Evolutionary conservation across 768 basidiomycete genomes (phyloP).

Genomic region (Russula earlei): DNA sequence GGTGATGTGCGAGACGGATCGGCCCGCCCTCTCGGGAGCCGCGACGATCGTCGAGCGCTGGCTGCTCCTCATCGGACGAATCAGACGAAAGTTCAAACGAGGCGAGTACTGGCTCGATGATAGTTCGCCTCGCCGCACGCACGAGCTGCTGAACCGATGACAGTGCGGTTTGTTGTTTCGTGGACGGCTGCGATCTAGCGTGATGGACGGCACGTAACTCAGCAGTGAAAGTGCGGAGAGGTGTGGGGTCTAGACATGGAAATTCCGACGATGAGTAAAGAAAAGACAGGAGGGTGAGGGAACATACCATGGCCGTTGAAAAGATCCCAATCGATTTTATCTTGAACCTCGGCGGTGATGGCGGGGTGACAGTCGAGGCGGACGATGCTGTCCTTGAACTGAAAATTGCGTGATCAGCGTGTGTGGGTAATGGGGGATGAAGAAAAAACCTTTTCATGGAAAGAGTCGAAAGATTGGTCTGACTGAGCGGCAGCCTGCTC

Average conservation of each 20-base stretch:
- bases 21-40: slow-evolving; percentile 42
- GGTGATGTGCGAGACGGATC: slow-evolving; percentile 50
- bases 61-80: slow-evolving; percentile 31
- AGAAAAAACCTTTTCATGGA: slow-evolving; percentile 29
- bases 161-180: slow-evolving; percentile 35
- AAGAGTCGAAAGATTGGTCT: slow-evolving; percentile 26
- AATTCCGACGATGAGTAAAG: not conserved
- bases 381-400: slow-evolving; percentile 29
- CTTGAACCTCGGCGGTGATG: slow-evolving; percentile 35
- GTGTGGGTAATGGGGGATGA: slow-evolving; percentile 10
- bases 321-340: slow-evolving; percentile 52
- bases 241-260: slow-evolving; percentile 38
- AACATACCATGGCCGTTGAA: slow-evolving; percentile 46
- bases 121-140: slow-evolving; percentile 37
- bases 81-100: slow-evolving; percentile 29
- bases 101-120: slow-evolving; percentile 39
- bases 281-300: slow-evolving; percentile 14
- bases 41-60: slow-evolving; percentile 34
- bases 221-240: slow-evolving; percentile 40
- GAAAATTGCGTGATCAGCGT: not conserved
- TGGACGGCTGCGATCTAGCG: slow-evolving; percentile 32
- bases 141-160: slow-evolving; percentile 53
- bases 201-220: slow-evolving; percentile 29
- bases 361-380: slow-evolving; percentile 38
- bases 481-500: slow-evolving; percentile 31